phyloP scores from a whole-genome alignment of 306 rosid species.

The Styphnolobium japonicum region DNA sequence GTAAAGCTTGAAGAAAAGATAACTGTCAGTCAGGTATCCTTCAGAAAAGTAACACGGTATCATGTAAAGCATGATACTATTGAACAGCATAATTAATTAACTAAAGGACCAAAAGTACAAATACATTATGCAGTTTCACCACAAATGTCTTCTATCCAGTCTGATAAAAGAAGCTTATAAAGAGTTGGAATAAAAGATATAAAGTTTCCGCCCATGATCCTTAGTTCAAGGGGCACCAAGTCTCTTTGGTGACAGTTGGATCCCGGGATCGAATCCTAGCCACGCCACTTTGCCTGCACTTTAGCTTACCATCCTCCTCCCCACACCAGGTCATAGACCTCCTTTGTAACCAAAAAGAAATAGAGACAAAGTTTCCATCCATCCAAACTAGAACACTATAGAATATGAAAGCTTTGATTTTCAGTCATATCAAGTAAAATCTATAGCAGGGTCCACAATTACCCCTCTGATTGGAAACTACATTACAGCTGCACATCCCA shows the following conservation, averaged over 20 bases:
- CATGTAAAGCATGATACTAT: not conserved
- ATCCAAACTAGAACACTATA: too few relatives aligned
- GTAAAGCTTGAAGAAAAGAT: not conserved
- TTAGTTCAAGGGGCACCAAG: not conserved
- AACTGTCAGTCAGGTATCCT: not conserved
- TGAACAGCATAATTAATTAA: slow-evolving; percentile 9
- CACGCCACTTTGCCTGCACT: not conserved
- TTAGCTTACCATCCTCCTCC: not conserved
- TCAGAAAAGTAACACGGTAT: not conserved
- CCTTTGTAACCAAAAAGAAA: too few relatives aligned
- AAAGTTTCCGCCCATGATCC: slow-evolving; percentile 9
- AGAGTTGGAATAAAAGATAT: not conserved
- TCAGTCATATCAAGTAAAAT: not conserved
- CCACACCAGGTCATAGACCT: not conserved
- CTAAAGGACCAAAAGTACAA: not conserved
- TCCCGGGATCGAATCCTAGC: not conserved
- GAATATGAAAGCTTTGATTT: not conserved
- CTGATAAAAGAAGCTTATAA: not conserved
- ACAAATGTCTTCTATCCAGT: not conserved
- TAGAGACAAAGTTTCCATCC: too few relatives aligned
- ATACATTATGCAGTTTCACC: not conserved
- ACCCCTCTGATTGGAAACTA: not conserved
- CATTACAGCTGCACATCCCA: not conserved
- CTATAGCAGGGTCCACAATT: not conserved
- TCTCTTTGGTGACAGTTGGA: not conserved